Evolutionary conservation across 2,329 filamentous ascomycete genomes (phyloP).

Genomic region (Lasiodiplodia theobromae): DNA sequence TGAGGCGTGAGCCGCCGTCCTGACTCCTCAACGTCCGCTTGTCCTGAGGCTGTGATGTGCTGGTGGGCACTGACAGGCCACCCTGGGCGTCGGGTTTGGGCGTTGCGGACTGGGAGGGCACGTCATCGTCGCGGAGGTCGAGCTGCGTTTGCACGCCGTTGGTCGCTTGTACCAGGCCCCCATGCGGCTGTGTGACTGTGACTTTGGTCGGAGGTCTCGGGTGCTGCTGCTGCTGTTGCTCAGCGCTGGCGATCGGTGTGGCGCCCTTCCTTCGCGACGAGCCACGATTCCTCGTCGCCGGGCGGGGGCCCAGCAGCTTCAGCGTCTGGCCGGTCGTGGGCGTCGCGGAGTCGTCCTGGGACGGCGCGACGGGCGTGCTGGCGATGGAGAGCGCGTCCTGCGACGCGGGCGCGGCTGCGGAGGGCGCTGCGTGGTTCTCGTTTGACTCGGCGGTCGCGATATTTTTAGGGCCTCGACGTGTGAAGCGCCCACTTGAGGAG

Average conservation of each 20-base stretch:
- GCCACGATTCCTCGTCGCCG: conserved; percentile 29
- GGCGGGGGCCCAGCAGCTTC: conserved; percentile 28
- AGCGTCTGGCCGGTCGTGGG: conserved; percentile 23
- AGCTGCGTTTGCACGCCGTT: conserved; percentile 51
- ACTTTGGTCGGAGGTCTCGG: conserved; percentile 51
- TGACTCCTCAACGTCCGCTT: conserved; percentile 84
- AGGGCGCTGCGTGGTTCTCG: conserved; percentile 35
- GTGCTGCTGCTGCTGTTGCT: conserved; percentile 29
- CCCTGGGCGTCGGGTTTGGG: conserved; percentile 40
- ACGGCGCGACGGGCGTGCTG: conserved; percentile 25
- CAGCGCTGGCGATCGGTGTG: conserved; percentile 29
- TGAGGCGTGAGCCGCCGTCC: conserved; percentile 80
- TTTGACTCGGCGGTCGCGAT: conserved; percentile 38
- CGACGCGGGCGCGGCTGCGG: conserved; percentile 38
- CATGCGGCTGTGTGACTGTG: conserved; percentile 52
- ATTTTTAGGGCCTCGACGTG: conserved; percentile 37
- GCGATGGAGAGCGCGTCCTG: conserved; percentile 28
- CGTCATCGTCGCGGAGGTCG: conserved; percentile 42
- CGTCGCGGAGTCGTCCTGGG: conserved; percentile 19
- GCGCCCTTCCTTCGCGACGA: conserved; percentile 29
- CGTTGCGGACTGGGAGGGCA: conserved; percentile 42
- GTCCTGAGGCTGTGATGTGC: conserved; percentile 53
- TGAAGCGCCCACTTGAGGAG: conserved; percentile 40
- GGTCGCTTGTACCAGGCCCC: conserved; percentile 48
- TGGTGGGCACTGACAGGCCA: conserved; percentile 34